Base-by-base conservation (phyloP, 176 grass and related monocot species). In the Leersia perrieri region DNA sequence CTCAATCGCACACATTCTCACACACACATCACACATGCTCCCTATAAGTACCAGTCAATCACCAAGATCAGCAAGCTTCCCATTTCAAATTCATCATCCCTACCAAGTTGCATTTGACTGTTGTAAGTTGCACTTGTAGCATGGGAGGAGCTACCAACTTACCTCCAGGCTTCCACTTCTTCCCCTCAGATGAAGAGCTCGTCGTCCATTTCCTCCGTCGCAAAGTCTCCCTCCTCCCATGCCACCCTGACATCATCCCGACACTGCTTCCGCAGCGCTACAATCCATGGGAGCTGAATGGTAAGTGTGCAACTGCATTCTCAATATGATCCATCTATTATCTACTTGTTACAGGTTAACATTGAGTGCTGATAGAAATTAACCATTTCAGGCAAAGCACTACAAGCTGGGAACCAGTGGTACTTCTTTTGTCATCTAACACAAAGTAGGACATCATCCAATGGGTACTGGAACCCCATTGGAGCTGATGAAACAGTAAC, bases 141-240 rank as follows among this genome's bases (percentile, higher is more conserved):
- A 93, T 93, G 88, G 94, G 76, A 84, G 88, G 84, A 76, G 77
- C 68, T 11, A 89, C 69, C 35, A 89, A 88, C 70, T 84, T 97
- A 3, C 94, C 94, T 18, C 94, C 94, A 5, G 94, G 94, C 34
- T 97, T 97, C 80, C 94, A 87, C 64, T 97, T 97, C 90, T 91
- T 89, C 68, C 94, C 94, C 72, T 97, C 94, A 15, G 91, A 97
- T 16, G 91, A 97, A 80, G 88, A 97, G 30, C 83, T 97, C 58
- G 70, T 97, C 3, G 60, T 87, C 74, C 91, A 97, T 83, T 97
- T 97, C 73, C 94, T 97, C 80, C 73, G 49, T 29, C 86, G 81
- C 68, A 97, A 97, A 51, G 94, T 42, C 39, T 74, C 78, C 7
- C 81, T 51, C 42, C 80, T 93, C 60, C 94, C 91, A 9, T 93